These are phyloP conservation scores for Diospyros lotus DNA, from an alignment of 148 eudicot genomes.

Conservation along the genomic window DNA sequence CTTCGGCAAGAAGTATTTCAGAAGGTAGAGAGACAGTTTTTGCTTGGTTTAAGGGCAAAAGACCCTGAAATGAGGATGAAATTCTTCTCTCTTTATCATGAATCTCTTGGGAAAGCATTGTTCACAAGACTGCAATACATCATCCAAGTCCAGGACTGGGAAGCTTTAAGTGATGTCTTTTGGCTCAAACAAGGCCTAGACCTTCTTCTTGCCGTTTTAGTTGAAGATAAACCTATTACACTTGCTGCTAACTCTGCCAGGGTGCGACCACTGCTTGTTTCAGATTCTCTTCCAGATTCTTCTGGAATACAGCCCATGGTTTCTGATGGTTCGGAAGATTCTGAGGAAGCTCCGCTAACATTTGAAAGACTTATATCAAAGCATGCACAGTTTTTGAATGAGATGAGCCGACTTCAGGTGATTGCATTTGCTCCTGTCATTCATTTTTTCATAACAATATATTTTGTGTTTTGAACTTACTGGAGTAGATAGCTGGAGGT, in stretches of 20 bases:
- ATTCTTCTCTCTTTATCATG: constrained; percentile 84
- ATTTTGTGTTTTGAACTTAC: no score
- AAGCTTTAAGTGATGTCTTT: constrained; percentile 92
- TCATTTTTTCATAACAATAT: no score
- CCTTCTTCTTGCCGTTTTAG: constrained; percentile 94
- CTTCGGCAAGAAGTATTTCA: constrained; percentile 86
- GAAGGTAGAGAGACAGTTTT: constrained; percentile 89
- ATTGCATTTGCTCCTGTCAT: not conserved
- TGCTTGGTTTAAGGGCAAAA: constrained; percentile 97
- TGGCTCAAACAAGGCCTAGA: constrained; percentile 99
- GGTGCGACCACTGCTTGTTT: constrained; percentile 60
- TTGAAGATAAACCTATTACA: constrained; percentile 86
- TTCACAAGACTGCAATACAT: constrained; percentile 85
- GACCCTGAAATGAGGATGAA: constrained; percentile 83
- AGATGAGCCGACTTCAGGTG: constrained; percentile 84
- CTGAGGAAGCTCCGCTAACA: constrained; percentile 73
- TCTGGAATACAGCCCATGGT: constrained; percentile 65
- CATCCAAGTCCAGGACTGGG: constrained; percentile 95
- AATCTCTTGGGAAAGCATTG: constrained; percentile 75
- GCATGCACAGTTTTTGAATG: constrained; percentile 74
- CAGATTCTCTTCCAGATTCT: constrained; percentile 51
- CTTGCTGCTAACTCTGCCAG: constrained; percentile 97
- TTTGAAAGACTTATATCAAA: constrained; percentile 73
- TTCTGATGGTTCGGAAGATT: constrained; percentile 49
- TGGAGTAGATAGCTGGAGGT: no score